Evolutionary conservation across 2,329 filamentous ascomycete genomes (phyloP).

Genomic region (Penicillium psychrosexuale): DNA sequence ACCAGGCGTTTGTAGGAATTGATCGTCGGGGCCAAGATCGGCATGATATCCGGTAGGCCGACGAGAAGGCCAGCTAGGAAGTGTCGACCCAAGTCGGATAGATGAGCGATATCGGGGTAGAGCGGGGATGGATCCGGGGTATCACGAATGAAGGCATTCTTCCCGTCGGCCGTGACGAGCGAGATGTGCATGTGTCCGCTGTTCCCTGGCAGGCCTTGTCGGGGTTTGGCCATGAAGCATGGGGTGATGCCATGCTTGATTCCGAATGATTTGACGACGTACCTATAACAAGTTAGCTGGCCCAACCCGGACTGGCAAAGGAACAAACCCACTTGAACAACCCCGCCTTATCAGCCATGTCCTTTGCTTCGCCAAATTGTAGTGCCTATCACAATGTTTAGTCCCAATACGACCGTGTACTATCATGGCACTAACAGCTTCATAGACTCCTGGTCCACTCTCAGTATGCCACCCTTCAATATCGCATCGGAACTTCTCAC

Average conservation of each 20-base stretch:
- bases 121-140: conserved; percentile 66
- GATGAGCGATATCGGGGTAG: conserved; percentile 70
- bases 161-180: conserved; percentile 72
- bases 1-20: conserved; percentile 98
- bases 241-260: conserved; percentile 88
- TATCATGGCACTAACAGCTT: conserved; percentile 61
- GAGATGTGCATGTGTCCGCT: conserved; percentile 96
- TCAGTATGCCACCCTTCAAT: conserved; percentile 97
- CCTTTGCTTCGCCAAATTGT: conserved; percentile 79
- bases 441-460: conserved; percentile 88
- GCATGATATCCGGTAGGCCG: conserved; percentile 93
- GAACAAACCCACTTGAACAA: conserved; percentile 70
- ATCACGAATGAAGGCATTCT: conserved; percentile 78
- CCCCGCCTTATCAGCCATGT: conserved; percentile 88
- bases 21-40: conserved; percentile 85
- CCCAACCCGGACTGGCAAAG: background rate
- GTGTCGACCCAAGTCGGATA: conserved; percentile 86
- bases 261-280: conserved; percentile 84
- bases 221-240: conserved; percentile 98
- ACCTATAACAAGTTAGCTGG: conserved; percentile 44
- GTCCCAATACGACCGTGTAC: conserved; percentile 11
- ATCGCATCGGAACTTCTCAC: conserved; percentile 71
- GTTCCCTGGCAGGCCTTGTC: conserved; percentile 86
- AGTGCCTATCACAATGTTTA: conserved; percentile 55
- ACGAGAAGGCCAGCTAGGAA: conserved; percentile 89